Conservation (phyloP, 2,329 filamentous ascomycete genomes). For the Arthrobotrys iridis region DNA sequence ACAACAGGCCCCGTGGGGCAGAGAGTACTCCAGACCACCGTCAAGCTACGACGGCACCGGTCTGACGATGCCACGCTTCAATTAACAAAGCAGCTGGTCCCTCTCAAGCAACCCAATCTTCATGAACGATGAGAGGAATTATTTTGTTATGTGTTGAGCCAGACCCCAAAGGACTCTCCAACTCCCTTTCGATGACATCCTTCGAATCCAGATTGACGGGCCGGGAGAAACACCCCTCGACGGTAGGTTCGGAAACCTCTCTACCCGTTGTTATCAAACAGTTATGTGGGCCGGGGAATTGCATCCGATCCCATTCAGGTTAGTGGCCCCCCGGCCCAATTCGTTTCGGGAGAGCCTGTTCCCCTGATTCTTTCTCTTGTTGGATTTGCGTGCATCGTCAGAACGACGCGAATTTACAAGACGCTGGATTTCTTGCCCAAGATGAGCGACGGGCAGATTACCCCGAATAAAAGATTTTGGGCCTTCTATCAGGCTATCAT, state of each 20-base stretch:
- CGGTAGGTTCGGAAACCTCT: slow-evolving; percentile 36
- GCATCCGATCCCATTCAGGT: slow-evolving; percentile 50
- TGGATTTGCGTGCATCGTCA: neutral
- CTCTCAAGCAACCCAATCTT: slow-evolving; percentile 27
- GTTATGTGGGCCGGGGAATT: slow-evolving; percentile 45
- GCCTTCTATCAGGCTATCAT: slow-evolving; percentile 15
- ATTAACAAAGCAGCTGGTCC: neutral
- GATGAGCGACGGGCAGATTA: neutral
- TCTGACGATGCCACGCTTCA: slow-evolving; percentile 2
- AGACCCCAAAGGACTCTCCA: no score
- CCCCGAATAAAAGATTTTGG: neutral
- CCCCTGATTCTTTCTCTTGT: slow-evolving; percentile 31
- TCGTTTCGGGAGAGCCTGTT: slow-evolving; percentile 25
- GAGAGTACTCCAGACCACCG: neutral
- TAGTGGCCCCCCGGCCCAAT: slow-evolving; percentile 37
- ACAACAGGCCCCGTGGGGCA: neutral
- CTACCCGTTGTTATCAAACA: slow-evolving; percentile 24
- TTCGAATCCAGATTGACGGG: slow-evolving; percentile 45
- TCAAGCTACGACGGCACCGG: neutral
- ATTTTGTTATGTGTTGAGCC: neutral
- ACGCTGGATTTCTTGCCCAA: neutral
- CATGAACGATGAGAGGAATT: neutral
- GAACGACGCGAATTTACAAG: slow-evolving; percentile 3
- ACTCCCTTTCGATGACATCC: neutral
- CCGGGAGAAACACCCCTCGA: slow-evolving; percentile 24